These are phyloP conservation scores for Arthrobotrys entomopaga DNA, from an alignment of 2,329 filamentous ascomycete species.

Conservation along the genomic window DNA sequence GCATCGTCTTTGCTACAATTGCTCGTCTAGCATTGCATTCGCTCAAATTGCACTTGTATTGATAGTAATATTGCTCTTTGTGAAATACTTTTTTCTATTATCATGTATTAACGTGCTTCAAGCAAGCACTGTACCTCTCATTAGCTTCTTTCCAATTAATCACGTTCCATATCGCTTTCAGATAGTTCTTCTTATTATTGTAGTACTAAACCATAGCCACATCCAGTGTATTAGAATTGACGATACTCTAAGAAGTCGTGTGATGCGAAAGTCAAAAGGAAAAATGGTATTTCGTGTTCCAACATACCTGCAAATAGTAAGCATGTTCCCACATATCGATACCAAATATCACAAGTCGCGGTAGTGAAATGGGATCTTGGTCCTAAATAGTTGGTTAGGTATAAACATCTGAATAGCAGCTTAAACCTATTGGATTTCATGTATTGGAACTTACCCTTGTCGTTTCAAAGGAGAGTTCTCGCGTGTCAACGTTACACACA, in stretches of 20 bases:
- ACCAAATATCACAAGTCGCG: constrained; percentile 76
- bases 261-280: no score
- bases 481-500: constrained; percentile 70
- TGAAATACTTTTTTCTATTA: no score
- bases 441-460: constrained; percentile 68
- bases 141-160: constrained; percentile 81
- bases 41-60: background rate
- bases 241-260: background rate
- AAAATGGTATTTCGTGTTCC: no score
- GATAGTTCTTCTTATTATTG: constrained; percentile 78
- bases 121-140: constrained; percentile 64
- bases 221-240: background rate
- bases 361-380: constrained; percentile 77
- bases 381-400: constrained; percentile 65
- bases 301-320: constrained; percentile 74
- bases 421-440: background rate
- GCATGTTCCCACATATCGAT: constrained; percentile 93
- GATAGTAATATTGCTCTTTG: no score
- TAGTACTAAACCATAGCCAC: constrained; percentile 68
- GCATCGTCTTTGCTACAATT: constrained; percentile 1
- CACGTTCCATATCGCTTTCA: constrained; percentile 80
- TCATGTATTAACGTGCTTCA: constrained; percentile 23
- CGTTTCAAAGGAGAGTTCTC: constrained; percentile 75
- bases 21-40: background rate
- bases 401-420: background rate